Evolutionary conservation across 805 yeast species (phyloP).

Genomic region (Sugiyamaella lignohabitans): DNA sequence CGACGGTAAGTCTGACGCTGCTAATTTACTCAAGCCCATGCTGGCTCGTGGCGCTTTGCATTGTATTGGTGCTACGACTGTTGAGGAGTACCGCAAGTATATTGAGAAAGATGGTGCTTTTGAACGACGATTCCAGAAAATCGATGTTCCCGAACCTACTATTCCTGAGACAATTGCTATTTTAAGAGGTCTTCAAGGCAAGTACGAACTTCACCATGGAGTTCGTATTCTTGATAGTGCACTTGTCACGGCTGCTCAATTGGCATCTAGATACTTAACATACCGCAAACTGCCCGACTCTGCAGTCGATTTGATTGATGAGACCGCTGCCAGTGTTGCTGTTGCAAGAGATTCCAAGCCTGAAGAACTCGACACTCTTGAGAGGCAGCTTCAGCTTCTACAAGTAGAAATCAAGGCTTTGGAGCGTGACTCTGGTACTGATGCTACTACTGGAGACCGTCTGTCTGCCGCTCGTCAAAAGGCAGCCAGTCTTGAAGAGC

Average conservation of each 20-base stretch:
- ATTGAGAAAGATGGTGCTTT: conserved; percentile 97
- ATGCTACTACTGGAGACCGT: conserved; percentile 76
- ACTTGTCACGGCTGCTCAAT: conserved; percentile 85
- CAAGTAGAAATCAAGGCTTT: conserved; percentile 96
- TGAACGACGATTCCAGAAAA: conserved; percentile 96
- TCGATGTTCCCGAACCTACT: conserved; percentile 92
- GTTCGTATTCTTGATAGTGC: conserved; percentile 94
- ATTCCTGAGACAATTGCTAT: conserved; percentile 91
- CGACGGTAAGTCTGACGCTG: conserved; percentile 96
- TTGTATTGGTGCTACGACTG: conserved; percentile 97
- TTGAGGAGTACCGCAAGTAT: conserved; percentile 85
- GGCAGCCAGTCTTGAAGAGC: conserved; percentile 79
- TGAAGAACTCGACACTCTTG: conserved; percentile 89
- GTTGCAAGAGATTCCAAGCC: conserved; percentile 98
- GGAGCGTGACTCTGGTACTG: conserved; percentile 90
- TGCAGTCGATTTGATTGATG: conserved; percentile 94
- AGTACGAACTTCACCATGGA: conserved; percentile 95
- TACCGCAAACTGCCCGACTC: conserved; percentile 95
- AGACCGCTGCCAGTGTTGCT: conserved; percentile 94
- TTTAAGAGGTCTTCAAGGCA: conserved; percentile 90
- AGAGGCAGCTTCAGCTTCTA: conserved; percentile 82
- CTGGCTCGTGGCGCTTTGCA: conserved; percentile 93
- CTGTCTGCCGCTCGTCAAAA: conserved; percentile 69
- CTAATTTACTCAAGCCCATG: conserved; percentile 93
- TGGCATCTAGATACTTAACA: conserved; percentile 90